Evolutionary conservation across 352 stramenopile genomes (phyloP).

Genomic region (Phytopythium ostracodes): DNA sequence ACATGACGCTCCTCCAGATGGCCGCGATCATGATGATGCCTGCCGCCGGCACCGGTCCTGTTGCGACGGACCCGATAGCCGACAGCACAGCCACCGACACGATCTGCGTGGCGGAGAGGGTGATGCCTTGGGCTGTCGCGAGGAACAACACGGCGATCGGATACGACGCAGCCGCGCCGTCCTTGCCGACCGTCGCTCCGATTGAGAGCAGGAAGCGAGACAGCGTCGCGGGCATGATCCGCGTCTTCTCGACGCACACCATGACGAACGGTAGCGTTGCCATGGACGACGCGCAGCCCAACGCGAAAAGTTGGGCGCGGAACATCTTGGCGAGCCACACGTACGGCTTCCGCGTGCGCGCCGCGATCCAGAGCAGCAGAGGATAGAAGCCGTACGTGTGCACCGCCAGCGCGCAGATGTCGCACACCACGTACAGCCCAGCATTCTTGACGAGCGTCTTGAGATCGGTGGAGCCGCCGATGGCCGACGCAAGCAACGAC

Average conservation of each 20-base stretch:
- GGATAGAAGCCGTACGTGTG: constrained; percentile 44
- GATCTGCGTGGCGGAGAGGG: constrained; percentile 15
- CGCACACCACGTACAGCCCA: constrained; percentile 41
- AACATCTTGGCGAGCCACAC: constrained; percentile 41
- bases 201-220: constrained; percentile 61
- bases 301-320: constrained; percentile 59
- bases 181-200: constrained; percentile 56
- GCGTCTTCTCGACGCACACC: constrained; percentile 45
- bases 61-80: constrained; percentile 57
- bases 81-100: constrained; percentile 36
- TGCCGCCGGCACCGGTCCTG: constrained; percentile 57
- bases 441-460: constrained; percentile 1
- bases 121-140: constrained; percentile 22
- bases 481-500: constrained; percentile 54
- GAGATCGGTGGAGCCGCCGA: constrained; percentile 30
- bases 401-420: constrained; percentile 28
- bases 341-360: constrained; percentile 45
- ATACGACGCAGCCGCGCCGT: constrained; percentile 66
- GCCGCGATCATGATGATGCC: constrained; percentile 69
- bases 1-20: constrained; percentile 61
- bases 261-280: constrained; percentile 65
- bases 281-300: constrained; percentile 73
- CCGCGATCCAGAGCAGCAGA: constrained; percentile 30
- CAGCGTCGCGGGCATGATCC: constrained; percentile 40
- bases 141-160: constrained; percentile 69